Evolutionary conservation across 2,329 filamentous ascomycete species (phyloP).

Genomic region (Arthrobotrys pseudoclavata): DNA sequence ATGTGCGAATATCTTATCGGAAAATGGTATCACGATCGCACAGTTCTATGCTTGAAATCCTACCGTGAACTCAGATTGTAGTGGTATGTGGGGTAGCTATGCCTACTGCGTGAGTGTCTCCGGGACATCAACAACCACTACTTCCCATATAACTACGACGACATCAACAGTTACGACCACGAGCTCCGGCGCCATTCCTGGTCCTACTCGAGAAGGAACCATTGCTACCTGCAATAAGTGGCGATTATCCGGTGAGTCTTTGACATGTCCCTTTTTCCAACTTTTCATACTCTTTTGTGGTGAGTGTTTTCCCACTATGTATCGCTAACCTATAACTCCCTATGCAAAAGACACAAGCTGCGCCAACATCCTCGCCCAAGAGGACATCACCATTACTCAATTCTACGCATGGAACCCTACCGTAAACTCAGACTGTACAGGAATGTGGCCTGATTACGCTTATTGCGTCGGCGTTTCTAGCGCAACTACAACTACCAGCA

Average conservation of each 20-base stretch:
- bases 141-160: conserved; percentile 25
- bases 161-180: conserved; percentile 35
- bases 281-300: background rate
- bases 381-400: conserved; percentile 38
- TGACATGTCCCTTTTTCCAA: background rate
- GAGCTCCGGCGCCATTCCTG: conserved; percentile 35
- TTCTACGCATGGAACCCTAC: conserved; percentile 50
- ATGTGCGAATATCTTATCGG: conserved; percentile 32
- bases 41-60: conserved; percentile 50
- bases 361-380: conserved; percentile 32
- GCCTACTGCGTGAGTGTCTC: conserved; percentile 40
- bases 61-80: conserved; percentile 35
- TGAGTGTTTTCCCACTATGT: background rate
- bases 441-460: conserved; percentile 50
- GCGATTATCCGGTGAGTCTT: conserved; percentile 30
- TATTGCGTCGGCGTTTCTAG: conserved; percentile 44
- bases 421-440: conserved; percentile 36
- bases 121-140: conserved; percentile 25
- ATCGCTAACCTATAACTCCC: conserved; percentile 16
- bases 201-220: conserved; percentile 36
- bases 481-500: conserved; percentile 34
- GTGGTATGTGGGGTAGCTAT: conserved; percentile 42
- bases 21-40: conserved; percentile 48
- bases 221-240: conserved; percentile 38
- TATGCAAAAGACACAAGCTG: conserved; percentile 39